Conservation (phyloP, 495 filamentous ascomycete genomes). For the Podospora fimiseda region DNA sequence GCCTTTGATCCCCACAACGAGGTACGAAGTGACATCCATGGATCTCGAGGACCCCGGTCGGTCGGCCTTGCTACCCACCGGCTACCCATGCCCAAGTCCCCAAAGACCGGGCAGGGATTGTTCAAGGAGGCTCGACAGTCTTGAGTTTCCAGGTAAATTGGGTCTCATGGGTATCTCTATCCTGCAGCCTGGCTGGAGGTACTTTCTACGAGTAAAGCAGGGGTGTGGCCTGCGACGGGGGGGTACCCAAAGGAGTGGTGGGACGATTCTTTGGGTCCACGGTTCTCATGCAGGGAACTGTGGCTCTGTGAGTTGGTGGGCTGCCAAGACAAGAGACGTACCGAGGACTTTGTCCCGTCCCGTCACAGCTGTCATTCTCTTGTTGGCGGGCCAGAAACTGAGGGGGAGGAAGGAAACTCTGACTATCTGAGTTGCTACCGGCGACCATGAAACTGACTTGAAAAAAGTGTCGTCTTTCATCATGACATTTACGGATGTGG, state of each 20-base stretch:
- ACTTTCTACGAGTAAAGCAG: slow-evolving; percentile 8
- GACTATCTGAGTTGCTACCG: no score
- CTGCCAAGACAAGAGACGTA: neutral
- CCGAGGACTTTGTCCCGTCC: neutral
- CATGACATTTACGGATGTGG: no score
- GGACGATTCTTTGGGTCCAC: neutral
- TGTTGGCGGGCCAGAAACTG: neutral
- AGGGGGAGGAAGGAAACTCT: no score
- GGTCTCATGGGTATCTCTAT: slow-evolving; percentile 1
- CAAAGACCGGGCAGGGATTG: slow-evolving; percentile 5
- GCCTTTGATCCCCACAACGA: slow-evolving; percentile 7
- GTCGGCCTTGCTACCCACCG: slow-evolving; percentile 3
- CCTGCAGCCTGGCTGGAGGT: slow-evolving; percentile 20
- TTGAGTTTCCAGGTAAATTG: neutral
- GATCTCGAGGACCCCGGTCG: neutral
- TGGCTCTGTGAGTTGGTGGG: neutral
- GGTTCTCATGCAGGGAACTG: neutral
- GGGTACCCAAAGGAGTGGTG: neutral
- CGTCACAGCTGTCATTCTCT: neutral
- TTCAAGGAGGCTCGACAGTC: neutral
- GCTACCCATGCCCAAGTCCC: neutral
- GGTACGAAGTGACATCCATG: no score
- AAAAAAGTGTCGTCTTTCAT: no score
- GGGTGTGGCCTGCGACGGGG: slow-evolving; percentile 7
- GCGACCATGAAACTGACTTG: no score